Percentiles rank a stretch among this genome's conserved stretches.
These are phyloP conservation scores for Tetrastigma voinierianum DNA, from an alignment of 164 flowering plant genomes.

Conservation along the genomic window DNA sequence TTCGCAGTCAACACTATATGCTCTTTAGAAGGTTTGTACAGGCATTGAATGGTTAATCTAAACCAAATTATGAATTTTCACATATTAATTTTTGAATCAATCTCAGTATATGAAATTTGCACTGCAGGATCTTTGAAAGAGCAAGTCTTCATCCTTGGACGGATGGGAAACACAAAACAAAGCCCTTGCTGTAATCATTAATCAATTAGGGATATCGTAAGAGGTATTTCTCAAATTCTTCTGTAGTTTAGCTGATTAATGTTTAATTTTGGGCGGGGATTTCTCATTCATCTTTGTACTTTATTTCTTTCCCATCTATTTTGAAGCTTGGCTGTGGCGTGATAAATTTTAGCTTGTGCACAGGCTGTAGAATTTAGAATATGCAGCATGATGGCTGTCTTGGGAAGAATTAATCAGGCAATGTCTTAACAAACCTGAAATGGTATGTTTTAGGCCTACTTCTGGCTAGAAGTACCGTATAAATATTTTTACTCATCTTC, in stretches of 20 bases:
- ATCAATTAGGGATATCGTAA: slow-evolving; percentile 85
- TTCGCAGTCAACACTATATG: slow-evolving; percentile 92
- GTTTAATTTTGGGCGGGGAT: not conserved
- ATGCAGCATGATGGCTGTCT: slow-evolving; percentile 95
- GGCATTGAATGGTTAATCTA: not conserved
- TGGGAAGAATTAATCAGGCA: slow-evolving; percentile 97
- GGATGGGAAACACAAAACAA: slow-evolving; percentile 93
- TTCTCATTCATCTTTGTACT: not conserved
- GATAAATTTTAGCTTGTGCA: slow-evolving; percentile 10
- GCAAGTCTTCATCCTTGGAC: slow-evolving; percentile 93
- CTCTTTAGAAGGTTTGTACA: slow-evolving; percentile 80
- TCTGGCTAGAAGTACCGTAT: too few species aligned
- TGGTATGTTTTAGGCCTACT: slow-evolving; percentile 52
- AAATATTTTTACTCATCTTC: too few species aligned
- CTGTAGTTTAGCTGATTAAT: not conserved
- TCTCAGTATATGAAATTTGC: slow-evolving; percentile 84
- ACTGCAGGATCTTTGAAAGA: slow-evolving; percentile 70
- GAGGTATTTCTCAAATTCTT: slow-evolving; percentile 47
- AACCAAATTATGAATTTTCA: not conserved
- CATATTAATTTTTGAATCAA: slow-evolving; percentile 10
- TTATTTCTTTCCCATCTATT: slow-evolving; percentile 1
- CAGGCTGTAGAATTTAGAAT: slow-evolving; percentile 94
- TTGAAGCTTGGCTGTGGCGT: slow-evolving; percentile 9
- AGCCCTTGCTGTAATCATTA: slow-evolving; percentile 87
- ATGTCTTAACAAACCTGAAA: slow-evolving; percentile 86